phyloP scores from a whole-genome alignment of 768 basidiomycete species.

The Pleurotus platypus region DNA sequence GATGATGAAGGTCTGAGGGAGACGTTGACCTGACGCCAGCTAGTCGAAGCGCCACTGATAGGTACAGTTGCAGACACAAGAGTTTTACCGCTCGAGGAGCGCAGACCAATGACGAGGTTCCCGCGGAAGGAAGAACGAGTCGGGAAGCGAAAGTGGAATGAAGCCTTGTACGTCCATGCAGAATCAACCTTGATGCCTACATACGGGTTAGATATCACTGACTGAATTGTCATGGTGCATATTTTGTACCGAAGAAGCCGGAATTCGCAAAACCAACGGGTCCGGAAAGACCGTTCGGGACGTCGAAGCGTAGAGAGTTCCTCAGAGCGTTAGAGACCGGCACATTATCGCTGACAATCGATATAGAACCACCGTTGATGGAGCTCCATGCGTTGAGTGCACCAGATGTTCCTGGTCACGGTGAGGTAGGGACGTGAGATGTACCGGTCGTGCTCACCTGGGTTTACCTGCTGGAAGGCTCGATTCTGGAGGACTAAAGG shows the following conservation, averaged over 20 bases:
- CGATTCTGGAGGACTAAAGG: conserved; percentile 59
- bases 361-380: conserved; percentile 42
- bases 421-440: neutral
- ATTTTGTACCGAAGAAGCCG: conserved; percentile 48
- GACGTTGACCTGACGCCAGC: conserved; percentile 46
- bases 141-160: conserved; percentile 58
- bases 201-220: neutral
- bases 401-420: conserved; percentile 23
- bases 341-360: conserved; percentile 44
- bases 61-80: conserved; percentile 37
- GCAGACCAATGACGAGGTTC: conserved; percentile 39
- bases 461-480: conserved; percentile 61
- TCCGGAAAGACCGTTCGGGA: conserved; percentile 37
- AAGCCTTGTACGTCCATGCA: conserved; percentile 52
- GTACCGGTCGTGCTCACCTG: conserved; percentile 29
- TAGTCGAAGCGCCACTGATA: conserved; percentile 39
- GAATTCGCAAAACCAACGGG: conserved; percentile 52
- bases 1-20: conserved; percentile 39
- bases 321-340: conserved; percentile 59
- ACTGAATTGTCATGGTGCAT: neutral
- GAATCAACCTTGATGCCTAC: conserved; percentile 54
- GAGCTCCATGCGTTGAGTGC: conserved; percentile 53
- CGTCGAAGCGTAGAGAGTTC: conserved; percentile 51
- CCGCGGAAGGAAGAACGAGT: conserved; percentile 33
- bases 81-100: conserved; percentile 36